A percentile compares a stretch with the other conserved stretches of the same genome.
These are phyloP conservation scores for Theobroma grandiflorum DNA, from an alignment of 441 rosid species.

Conservation along the genomic window DNA sequence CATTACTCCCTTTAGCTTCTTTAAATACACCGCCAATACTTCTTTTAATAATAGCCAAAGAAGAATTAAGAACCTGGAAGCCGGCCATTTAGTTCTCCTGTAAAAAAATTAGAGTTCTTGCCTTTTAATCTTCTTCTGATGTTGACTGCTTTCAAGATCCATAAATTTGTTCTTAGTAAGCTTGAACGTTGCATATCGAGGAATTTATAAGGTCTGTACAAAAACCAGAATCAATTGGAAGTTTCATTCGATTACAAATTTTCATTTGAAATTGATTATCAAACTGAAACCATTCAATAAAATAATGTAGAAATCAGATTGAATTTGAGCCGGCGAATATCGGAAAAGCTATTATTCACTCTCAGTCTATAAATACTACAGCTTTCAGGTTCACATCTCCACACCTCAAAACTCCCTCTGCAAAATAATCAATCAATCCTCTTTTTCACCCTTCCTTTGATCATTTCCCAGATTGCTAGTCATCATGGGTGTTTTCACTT, in stretches of 20 bases:
- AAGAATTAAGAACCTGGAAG: no score
- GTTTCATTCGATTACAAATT: no score
- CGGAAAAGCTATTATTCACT: not conserved
- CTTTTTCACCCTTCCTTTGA: not conserved
- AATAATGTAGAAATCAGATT: no score
- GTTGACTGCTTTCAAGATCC: slow-evolving; percentile 10
- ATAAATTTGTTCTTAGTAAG: not conserved
- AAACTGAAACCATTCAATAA: no score
- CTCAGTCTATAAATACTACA: not conserved
- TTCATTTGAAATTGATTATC: no score
- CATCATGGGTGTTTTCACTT: slow-evolving; percentile 40
- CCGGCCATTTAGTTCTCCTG: no score
- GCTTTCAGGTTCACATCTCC: not conserved
- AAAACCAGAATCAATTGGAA: not conserved
- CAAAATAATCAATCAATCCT: not conserved
- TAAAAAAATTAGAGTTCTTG: slow-evolving; percentile 1
- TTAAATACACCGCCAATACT: no score
- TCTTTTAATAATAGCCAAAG: no score
- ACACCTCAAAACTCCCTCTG: not conserved
- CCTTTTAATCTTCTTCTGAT: slow-evolving; percentile 1
- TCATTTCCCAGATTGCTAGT: not conserved
- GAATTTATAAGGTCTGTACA: not conserved
- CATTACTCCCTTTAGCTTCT: no score
- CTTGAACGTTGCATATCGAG: not conserved
- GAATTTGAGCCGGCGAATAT: no score